Evolutionary conservation across 345 rosid species (phyloP).

Genomic region (Microcos paniculata): DNA sequence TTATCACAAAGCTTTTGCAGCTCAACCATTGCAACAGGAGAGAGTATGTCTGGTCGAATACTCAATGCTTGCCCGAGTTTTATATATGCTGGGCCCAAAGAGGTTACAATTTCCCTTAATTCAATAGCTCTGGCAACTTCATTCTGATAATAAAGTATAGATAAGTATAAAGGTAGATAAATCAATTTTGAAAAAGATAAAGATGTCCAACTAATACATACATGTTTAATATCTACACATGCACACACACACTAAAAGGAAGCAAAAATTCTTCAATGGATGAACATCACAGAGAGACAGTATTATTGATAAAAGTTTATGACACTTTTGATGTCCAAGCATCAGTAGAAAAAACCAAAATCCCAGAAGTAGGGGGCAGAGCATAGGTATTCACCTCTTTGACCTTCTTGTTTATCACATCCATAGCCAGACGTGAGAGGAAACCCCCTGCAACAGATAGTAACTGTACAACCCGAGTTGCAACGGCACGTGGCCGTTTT

Average conservation of each 20-base stretch:
- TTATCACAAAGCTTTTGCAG: slow-evolving; percentile 98
- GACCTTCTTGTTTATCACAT: slow-evolving; percentile 77
- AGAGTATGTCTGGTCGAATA: slow-evolving; percentile 93
- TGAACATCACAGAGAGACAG: not conserved
- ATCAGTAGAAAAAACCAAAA: not conserved
- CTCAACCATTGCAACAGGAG: slow-evolving; percentile 91
- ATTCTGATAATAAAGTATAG: slow-evolving; percentile 51
- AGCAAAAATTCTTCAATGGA: not conserved
- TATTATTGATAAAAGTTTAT: not conserved
- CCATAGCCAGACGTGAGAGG: slow-evolving; percentile 72
- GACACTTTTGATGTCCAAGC: not conserved
- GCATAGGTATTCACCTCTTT: slow-evolving; percentile 59
- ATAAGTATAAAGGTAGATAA: slow-evolving; percentile 8
- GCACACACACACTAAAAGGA: not conserved
- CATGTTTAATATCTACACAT: not conserved
- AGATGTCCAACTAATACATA: not conserved
- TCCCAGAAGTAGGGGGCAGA: slow-evolving; percentile 9
- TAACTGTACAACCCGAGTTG: slow-evolving; percentile 73
- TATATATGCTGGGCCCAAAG: slow-evolving; percentile 97
- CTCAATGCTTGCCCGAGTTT: slow-evolving; percentile 99
- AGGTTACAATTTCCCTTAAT: slow-evolving; percentile 92
- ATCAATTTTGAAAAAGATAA: not conserved
- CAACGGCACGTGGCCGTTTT: slow-evolving; percentile 92
- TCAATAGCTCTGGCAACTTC: slow-evolving; percentile 97
- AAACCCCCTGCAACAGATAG: slow-evolving; percentile 94